phyloP scores from a whole-genome alignment of 352 stramenopile genomes.

The Thalassiosira hispida region DNA sequence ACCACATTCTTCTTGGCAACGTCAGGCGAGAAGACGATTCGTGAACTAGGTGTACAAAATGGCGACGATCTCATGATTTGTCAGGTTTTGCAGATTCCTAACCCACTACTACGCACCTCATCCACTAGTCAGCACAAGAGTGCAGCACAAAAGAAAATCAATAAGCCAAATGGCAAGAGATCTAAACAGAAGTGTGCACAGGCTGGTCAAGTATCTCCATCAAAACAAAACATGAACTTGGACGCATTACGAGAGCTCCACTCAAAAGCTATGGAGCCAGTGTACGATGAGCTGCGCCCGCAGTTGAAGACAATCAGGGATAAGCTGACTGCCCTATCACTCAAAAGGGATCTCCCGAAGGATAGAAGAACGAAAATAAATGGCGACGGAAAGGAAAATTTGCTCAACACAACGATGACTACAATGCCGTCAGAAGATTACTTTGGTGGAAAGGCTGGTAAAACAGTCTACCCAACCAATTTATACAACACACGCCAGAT shows the following conservation, averaged over 20 bases:
- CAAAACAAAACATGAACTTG: not conserved
- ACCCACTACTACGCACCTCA: too few species aligned
- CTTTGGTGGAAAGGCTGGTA: conserved; percentile 4
- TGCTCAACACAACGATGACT: not conserved
- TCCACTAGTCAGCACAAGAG: not conserved
- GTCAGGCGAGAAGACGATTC: not conserved
- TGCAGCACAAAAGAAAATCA: not conserved
- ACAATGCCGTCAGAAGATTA: not conserved
- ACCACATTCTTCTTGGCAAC: not conserved
- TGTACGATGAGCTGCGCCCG: conserved; percentile 9
- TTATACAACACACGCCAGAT: not conserved
- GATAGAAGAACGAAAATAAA: not conserved
- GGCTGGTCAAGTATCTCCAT: not conserved
- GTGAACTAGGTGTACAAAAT: not conserved
- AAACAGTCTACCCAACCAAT: conserved; percentile 10
- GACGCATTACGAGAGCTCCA: not conserved
- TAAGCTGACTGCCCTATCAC: not conserved
- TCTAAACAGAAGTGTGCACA: not conserved
- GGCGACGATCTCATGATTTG: conserved; percentile 2
- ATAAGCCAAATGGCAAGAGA: not conserved
- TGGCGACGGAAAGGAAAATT: not conserved
- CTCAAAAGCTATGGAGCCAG: conserved; percentile 6
- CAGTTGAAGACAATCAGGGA: conserved; percentile 1
- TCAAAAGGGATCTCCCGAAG: conserved; percentile 11
- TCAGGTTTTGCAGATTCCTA: not conserved